Percentiles rank a stretch among this genome's conserved stretches.
These are phyloP conservation scores for Calonectria pteridis DNA, from an alignment of 2,329 filamentous ascomycete species.

Conservation along the genomic window DNA sequence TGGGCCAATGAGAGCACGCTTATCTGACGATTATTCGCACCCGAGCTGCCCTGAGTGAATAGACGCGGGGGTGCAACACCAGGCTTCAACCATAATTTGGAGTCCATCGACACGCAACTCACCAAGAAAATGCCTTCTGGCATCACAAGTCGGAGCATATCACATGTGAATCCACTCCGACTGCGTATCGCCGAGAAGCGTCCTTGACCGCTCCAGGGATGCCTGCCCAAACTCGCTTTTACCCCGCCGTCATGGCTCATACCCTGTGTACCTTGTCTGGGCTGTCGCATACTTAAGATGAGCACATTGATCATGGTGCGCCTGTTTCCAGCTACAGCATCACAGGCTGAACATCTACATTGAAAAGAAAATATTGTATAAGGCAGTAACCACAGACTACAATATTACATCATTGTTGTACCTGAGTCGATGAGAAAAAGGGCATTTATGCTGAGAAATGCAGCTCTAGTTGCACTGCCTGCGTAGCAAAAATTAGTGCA, in stretches of 20 bases:
- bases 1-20: conserved; percentile 32
- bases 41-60: conserved; percentile 15
- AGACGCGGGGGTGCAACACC: background rate
- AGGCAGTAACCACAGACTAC: background rate
- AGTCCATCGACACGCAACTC: background rate
- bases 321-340: background rate
- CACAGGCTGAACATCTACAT: background rate
- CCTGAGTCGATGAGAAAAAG: background rate
- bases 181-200: background rate
- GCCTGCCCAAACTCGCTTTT: background rate
- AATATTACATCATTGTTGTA: background rate
- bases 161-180: conserved; percentile 17
- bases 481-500: background rate
- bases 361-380: background rate
- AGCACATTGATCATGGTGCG: background rate
- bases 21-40: conserved; percentile 32
- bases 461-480: background rate
- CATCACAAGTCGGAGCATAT: conserved; percentile 10
- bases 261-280: background rate
- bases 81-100: background rate
- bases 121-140: background rate
- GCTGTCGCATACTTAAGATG: background rate
- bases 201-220: background rate
- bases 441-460: background rate
- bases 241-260: conserved; percentile 11